These are phyloP conservation scores for Pyrus communis DNA, from an alignment of 306 rosid genomes.

Conservation along the genomic window DNA sequence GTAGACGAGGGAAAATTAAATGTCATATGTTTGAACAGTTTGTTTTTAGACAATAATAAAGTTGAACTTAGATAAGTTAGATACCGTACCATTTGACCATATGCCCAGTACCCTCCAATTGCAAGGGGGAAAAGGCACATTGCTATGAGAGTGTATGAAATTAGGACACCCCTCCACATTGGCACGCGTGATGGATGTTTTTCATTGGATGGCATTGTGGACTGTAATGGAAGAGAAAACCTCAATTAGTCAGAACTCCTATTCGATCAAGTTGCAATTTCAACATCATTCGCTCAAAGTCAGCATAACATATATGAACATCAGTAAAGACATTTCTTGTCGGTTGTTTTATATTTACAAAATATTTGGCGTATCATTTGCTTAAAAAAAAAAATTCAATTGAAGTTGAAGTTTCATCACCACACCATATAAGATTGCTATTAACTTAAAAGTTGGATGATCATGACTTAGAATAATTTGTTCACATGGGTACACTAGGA, in stretches of 20 bases:
- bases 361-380: background rate
- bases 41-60: background rate
- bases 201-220: constrained; percentile 47
- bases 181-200: constrained; percentile 46
- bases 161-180: constrained; percentile 43
- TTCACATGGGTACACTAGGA: background rate
- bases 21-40: background rate
- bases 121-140: constrained; percentile 40
- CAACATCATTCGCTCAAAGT: background rate
- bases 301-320: background rate
- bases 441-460: background rate
- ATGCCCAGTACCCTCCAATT: constrained; percentile 46
- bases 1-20: too few relatives aligned
- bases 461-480: background rate
- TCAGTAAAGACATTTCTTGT: background rate
- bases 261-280: background rate
- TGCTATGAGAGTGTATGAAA: constrained; percentile 29
- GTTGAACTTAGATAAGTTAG: background rate
- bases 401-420: background rate
- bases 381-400: background rate
- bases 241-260: background rate
- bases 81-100: constrained; percentile 19
- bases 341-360: background rate
- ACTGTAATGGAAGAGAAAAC: constrained; percentile 11
- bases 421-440: background rate